Evolutionary conservation across 2,329 filamentous ascomycete species (phyloP).

Genomic region (Arthrobotrys sinensis): DNA sequence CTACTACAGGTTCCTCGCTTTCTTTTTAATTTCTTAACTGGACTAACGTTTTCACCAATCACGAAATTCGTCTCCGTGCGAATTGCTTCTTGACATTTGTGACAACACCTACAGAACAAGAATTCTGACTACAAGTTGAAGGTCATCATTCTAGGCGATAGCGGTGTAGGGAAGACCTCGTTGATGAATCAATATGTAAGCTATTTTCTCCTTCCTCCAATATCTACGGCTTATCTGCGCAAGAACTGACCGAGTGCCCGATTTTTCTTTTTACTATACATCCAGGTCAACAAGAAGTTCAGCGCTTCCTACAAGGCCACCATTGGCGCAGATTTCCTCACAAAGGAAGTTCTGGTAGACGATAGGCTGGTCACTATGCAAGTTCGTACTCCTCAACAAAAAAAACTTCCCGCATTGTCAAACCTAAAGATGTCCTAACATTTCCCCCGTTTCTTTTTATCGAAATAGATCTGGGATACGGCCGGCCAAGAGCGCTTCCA

Average conservation of each 20-base stretch:
- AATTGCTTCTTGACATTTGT: slow-evolving; percentile 52
- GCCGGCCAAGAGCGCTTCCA: slow-evolving; percentile 98
- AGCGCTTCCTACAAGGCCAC: slow-evolving; percentile 99
- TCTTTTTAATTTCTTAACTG: slow-evolving; percentile 31
- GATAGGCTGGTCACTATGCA: slow-evolving; percentile 99
- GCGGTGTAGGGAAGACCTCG: slow-evolving; percentile 98
- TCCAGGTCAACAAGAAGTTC: slow-evolving; percentile 99
- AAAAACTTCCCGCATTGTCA: neutral
- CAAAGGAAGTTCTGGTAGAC: slow-evolving; percentile 96
- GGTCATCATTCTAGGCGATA: slow-evolving; percentile 99
- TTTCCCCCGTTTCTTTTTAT: slow-evolving; percentile 46
- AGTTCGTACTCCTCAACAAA: slow-evolving; percentile 70
- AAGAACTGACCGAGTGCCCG: slow-evolving; percentile 7
- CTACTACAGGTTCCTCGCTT: slow-evolving; percentile 16
- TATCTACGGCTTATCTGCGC: slow-evolving; percentile 16
- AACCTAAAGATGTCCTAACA: slow-evolving; percentile 27
- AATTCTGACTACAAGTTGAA: slow-evolving; percentile 68
- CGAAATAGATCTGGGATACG: slow-evolving; percentile 89
- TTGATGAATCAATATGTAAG: slow-evolving; percentile 99
- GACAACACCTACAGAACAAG: slow-evolving; percentile 62
- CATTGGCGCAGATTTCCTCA: slow-evolving; percentile 98
- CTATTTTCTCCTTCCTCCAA: slow-evolving; percentile 47
- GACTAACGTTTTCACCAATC: slow-evolving; percentile 51
- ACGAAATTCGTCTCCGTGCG: slow-evolving; percentile 36
- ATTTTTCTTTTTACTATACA: slow-evolving; percentile 41